phyloP scores from a whole-genome alignment of 768 basidiomycete species.

The Baorangia bicolor region DNA sequence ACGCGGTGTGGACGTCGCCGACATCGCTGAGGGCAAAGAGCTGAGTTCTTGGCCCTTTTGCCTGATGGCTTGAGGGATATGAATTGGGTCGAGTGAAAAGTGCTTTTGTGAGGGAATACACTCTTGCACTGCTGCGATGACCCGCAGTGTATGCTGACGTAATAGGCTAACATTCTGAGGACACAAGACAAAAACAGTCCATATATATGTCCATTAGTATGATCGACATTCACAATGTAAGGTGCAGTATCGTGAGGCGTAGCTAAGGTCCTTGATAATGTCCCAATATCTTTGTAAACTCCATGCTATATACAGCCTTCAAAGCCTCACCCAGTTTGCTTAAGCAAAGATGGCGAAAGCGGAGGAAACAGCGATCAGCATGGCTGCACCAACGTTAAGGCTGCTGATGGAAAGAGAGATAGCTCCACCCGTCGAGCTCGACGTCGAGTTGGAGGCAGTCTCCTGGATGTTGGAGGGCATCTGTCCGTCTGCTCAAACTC shows the following conservation, averaged over 20 bases:
- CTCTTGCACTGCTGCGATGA: not conserved
- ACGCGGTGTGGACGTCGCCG: constrained; percentile 29
- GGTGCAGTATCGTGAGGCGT: not conserved
- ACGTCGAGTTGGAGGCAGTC: constrained; percentile 23
- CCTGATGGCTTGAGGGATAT: not conserved
- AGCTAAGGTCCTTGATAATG: not conserved
- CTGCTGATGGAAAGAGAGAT: constrained; percentile 20
- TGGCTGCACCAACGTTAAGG: constrained; percentile 26
- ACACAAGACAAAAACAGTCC: not conserved
- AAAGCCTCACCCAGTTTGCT: not conserved
- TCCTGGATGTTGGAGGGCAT: constrained; percentile 28
- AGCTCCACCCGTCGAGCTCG: constrained; percentile 20
- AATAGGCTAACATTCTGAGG: constrained; percentile 1
- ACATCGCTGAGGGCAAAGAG: constrained; percentile 21
- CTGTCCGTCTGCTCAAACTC: constrained; percentile 28
- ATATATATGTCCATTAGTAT: not conserved
- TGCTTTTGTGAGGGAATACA: not conserved
- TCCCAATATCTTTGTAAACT: not conserved
- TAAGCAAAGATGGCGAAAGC: constrained; percentile 37
- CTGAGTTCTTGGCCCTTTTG: not conserved
- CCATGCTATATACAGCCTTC: too few species aligned
- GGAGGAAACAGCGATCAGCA: constrained; percentile 35
- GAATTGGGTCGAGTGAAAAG: not conserved
- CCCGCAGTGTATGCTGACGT: constrained; percentile 19
- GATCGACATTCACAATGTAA: not conserved